Percentiles rank a stretch among this genome's conserved stretches.
Evolutionary conservation across 2,329 filamentous ascomycete genomes (phyloP).

Genomic region (Stenocarpella maydis): DNA sequence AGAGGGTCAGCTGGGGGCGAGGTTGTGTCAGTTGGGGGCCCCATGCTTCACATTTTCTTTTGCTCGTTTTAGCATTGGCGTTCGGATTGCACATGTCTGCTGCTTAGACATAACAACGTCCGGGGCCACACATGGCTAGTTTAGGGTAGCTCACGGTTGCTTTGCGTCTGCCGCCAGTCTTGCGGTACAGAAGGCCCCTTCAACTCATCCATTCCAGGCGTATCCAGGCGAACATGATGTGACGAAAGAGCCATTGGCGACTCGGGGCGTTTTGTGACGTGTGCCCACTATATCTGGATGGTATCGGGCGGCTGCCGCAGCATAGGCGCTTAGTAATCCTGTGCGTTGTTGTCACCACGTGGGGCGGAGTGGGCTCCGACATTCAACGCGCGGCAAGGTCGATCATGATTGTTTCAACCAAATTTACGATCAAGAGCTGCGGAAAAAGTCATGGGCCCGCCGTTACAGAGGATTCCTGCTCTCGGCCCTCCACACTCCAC

Average conservation of each 20-base stretch:
- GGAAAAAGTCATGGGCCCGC: neutral
- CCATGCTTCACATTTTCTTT: neutral
- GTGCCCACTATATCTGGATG: neutral
- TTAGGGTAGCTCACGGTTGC: slow-evolving; percentile 2
- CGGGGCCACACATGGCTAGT: slow-evolving; percentile 19
- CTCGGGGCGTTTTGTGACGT: neutral
- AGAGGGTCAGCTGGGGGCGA: neutral
- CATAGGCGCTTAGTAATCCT: neutral
- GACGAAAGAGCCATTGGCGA: neutral
- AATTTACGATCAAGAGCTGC: neutral
- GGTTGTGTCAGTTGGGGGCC: neutral
- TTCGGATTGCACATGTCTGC: slow-evolving; percentile 29
- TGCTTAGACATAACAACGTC: slow-evolving; percentile 17
- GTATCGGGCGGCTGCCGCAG: neutral
- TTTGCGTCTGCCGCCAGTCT: neutral
- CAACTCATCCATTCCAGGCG: neutral
- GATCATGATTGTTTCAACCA: slow-evolving; percentile 18
- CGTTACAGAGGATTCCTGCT: neutral
- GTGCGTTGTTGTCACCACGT: neutral
- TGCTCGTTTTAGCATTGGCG: slow-evolving; percentile 26
- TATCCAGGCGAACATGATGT: slow-evolving; percentile 1
- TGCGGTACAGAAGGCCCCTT: neutral
- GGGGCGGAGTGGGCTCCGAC: neutral
- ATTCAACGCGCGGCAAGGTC: neutral
- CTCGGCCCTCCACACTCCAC: slow-evolving; percentile 11